Evolutionary conservation across 1,284 basidiomycete genomes (phyloP), one percentile per base, ranked within the genome.

Genomic region (Leccinum pseudoinsigne): DNA sequence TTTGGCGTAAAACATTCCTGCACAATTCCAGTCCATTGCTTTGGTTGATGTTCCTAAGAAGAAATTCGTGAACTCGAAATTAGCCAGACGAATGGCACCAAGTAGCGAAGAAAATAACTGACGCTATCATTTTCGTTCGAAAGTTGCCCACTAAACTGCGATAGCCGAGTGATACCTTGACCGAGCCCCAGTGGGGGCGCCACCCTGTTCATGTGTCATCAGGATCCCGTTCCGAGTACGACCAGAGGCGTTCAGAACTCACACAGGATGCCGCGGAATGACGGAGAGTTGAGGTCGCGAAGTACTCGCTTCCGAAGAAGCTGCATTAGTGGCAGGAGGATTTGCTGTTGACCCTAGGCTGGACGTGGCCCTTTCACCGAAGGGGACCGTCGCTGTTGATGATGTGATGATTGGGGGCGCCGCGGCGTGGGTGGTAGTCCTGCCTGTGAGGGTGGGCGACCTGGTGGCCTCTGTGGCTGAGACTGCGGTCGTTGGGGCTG

Each of bases 61-160:
- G 65, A 62, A 55, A 31, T 45, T 42, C n/a, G 40, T 50, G 23
- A 62, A 63, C 36, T 59, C 40, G 51, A 57, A 58, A 67, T 67
- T 4, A 65, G 31, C 31, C 31, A 31, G 31, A 31, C 31, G 31
- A 31, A 31, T 31, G 21, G 50, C 14, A 38, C 8, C 1, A 23
- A 59, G 31, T 50, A 18, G 47, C 45, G 42, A 36, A 40, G 36
- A 57, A 60, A 62, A 59, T 10, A 21, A 78, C 79, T 65, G 59
- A 87, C 87, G 28, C 71, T 74, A 68, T 77, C 76, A 62, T 76
- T 78, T 64, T 89, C 87, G 28, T 71, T 78, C 0, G 86, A 79
- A 8, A 91, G 77, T 45, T 82, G 74, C 9, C 82, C 84, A 67
- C 88, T 90, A 67, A 92, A 88, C 61, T 88, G 84, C 31, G 90